phyloP scores from a whole-genome alignment of 2,329 filamentous ascomycete genomes.

The Ambrosiella cleistominuta region DNA sequence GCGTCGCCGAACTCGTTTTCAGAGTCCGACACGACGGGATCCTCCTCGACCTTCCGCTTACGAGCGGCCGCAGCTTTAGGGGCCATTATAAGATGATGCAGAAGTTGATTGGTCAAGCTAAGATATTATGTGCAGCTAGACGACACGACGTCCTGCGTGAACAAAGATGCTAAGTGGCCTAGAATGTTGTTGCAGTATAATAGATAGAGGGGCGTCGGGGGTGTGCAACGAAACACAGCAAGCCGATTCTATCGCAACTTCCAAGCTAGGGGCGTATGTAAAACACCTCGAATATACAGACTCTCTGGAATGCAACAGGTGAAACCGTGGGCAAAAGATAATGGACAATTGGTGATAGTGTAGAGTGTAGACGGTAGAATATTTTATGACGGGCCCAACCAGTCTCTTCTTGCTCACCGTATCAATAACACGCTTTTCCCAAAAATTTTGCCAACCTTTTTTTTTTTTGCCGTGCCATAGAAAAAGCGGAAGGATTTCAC shows the following conservation, averaged over 20 bases:
- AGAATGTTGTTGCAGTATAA: neutral
- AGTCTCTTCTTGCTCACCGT: neutral
- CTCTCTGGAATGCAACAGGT: too few relatives aligned
- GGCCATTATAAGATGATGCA: neutral
- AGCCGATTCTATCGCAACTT: neutral
- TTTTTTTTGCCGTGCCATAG: slow-evolving; percentile 9
- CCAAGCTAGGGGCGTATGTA: too few relatives aligned
- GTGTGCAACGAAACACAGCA: neutral
- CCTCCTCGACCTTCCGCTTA: slow-evolving; percentile 48
- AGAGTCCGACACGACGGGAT: slow-evolving; percentile 27
- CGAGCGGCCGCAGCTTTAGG: slow-evolving; percentile 19
- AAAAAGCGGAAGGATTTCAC: neutral
- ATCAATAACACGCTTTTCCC: neutral
- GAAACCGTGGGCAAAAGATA: too few relatives aligned
- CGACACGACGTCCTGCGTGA: neutral
- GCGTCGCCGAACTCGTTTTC: slow-evolving; percentile 43
- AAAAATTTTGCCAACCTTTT: slow-evolving; percentile 12
- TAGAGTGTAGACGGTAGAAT: neutral
- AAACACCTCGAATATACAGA: too few relatives aligned
- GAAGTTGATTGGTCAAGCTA: neutral
- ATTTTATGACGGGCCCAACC: neutral
- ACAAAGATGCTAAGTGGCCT: too few relatives aligned
- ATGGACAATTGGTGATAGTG: too few relatives aligned
- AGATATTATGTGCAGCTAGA: neutral
- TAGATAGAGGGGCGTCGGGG: neutral